Conservation (phyloP, 257 asterid genomes). For the Ocimum tenuiflorum region DNA sequence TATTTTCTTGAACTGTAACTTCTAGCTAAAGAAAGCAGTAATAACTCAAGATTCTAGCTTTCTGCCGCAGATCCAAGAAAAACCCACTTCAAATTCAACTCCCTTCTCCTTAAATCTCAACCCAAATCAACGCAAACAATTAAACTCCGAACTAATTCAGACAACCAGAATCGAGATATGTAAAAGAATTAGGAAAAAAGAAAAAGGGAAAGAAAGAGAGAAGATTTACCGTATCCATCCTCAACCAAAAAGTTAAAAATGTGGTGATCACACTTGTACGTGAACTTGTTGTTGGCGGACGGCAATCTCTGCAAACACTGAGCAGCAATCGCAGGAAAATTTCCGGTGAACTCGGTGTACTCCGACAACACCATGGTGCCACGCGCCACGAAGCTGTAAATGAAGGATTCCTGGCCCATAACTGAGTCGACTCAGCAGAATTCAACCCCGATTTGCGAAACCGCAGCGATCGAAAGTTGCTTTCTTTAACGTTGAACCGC, state of each 20-base stretch:
- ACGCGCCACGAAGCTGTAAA: conserved; percentile 84
- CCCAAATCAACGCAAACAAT: conserved; percentile 14
- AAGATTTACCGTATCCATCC: conserved; percentile 60
- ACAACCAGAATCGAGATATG: background rate
- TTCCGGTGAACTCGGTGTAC: conserved; percentile 81
- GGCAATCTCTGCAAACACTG: conserved; percentile 73
- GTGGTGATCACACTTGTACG: conserved; percentile 75
- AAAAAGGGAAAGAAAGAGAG: background rate
- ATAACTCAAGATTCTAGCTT: conserved; percentile 22
- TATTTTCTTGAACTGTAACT: conserved; percentile 15
- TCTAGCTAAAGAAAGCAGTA: conserved; percentile 18
- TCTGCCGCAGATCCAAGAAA: conserved; percentile 42
- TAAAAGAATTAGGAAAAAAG: background rate
- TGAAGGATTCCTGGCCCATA: conserved; percentile 81
- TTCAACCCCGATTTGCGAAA: conserved; percentile 12
- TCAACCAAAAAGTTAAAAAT: conserved; percentile 64
- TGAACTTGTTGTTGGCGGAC: conserved; percentile 57
- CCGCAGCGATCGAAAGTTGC: conserved; percentile 2
- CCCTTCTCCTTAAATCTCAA: conserved; percentile 13
- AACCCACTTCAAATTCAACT: conserved; percentile 23
- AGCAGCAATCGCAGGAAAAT: conserved; percentile 79
- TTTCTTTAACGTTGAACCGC: conserved; percentile 1
- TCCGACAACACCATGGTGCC: conserved; percentile 75
- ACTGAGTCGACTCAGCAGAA: conserved; percentile 17
- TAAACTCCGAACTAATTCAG: conserved; percentile 4